Conservation (phyloP, 306 rosid species). For the Casuarina equisetifolia region DNA sequence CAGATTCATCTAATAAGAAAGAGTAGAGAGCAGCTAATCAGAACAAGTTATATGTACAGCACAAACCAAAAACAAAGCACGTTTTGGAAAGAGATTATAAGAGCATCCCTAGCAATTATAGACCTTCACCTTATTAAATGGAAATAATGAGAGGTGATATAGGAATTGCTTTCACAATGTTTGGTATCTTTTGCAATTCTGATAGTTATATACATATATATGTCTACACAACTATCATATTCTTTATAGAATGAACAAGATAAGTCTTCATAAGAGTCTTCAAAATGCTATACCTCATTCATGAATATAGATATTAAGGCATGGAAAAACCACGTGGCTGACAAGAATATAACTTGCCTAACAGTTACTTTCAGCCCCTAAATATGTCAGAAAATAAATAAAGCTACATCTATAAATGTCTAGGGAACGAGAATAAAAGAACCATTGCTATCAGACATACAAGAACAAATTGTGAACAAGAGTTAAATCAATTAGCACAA, state of each 20-base stretch:
- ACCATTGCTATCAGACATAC: neutral
- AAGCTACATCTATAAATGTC: neutral
- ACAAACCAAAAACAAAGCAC: neutral
- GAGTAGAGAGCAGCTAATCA: slow-evolving; percentile 14
- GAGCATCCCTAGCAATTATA: slow-evolving; percentile 4
- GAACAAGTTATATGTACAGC: slow-evolving; percentile 10
- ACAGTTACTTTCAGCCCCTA: neutral
- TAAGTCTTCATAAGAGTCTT: neutral
- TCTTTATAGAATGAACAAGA: neutral
- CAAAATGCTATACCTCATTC: neutral
- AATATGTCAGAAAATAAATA: neutral
- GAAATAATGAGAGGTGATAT: neutral
- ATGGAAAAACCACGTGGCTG: neutral
- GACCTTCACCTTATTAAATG: slow-evolving; percentile 9
- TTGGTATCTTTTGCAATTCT: neutral
- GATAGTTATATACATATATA: neutral
- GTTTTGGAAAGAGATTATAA: slow-evolving; percentile 1
- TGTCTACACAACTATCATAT: neutral
- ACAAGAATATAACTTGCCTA: neutral
- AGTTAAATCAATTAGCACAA: neutral
- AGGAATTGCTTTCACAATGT: neutral
- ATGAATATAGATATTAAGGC: neutral
- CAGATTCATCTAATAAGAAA: slow-evolving; percentile 52
- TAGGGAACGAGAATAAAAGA: neutral
- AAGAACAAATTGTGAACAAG: neutral